A percentile compares a stretch with the other conserved stretches of the same genome.
These are phyloP conservation scores for Candida mesenterica DNA, from an alignment of 1,139 yeast genomes.

Conservation along the genomic window DNA sequence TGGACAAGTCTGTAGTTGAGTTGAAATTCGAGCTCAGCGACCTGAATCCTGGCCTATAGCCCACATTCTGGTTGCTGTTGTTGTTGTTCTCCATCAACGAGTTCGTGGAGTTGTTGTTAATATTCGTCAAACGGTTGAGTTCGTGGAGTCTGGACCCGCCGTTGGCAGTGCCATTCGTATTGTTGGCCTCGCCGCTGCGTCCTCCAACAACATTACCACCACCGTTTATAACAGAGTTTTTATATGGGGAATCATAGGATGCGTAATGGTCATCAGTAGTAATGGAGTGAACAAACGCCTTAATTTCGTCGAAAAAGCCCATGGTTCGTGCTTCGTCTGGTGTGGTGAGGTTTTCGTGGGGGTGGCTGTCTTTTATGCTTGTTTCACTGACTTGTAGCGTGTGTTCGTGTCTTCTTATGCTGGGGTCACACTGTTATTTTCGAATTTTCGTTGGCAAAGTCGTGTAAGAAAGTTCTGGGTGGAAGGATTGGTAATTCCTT, in stretches of 20 bases:
- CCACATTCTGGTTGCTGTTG: slow-evolving; percentile 24
- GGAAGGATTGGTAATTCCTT: no score
- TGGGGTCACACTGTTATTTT: no score
- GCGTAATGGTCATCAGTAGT: slow-evolving; percentile 69
- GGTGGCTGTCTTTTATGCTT: neutral
- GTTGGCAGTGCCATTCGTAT: slow-evolving; percentile 11
- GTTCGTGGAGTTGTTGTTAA: slow-evolving; percentile 38
- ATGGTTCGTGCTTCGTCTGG: slow-evolving; percentile 24
- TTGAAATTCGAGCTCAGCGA: slow-evolving; percentile 27
- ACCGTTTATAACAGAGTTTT: slow-evolving; percentile 24
- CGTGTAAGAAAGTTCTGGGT: no score
- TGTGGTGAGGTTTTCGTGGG: no score
- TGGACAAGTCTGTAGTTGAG: slow-evolving; percentile 34
- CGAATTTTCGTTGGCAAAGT: no score
- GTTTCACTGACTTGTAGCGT: slow-evolving; percentile 2
- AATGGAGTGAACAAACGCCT: slow-evolving; percentile 57
- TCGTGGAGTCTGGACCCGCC: slow-evolving; percentile 31
- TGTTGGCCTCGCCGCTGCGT: slow-evolving; percentile 19
- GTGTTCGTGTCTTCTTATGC: slow-evolving; percentile 4
- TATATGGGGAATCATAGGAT: slow-evolving; percentile 50
- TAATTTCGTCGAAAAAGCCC: slow-evolving; percentile 45
- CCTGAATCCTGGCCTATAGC: slow-evolving; percentile 38
- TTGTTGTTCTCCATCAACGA: slow-evolving; percentile 26
- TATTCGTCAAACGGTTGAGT: slow-evolving; percentile 43
- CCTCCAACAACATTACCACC: slow-evolving; percentile 19